Evolutionary conservation across 2,329 filamentous ascomycete species (phyloP).

Genomic region (Microdochium trichocladiopsis): DNA sequence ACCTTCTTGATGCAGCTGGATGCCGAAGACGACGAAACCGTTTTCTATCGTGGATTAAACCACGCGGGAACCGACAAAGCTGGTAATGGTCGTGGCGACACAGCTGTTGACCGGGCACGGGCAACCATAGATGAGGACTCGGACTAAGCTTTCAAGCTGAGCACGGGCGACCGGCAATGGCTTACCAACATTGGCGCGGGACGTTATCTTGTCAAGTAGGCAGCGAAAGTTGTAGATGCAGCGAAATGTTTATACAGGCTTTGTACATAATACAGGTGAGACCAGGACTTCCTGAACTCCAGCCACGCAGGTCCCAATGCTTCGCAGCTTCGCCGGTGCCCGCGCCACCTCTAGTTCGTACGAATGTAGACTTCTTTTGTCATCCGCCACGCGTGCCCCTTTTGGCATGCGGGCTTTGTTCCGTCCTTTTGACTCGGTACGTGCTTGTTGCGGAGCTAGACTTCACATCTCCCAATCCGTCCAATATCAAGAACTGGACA

Average conservation of each 20-base stretch:
- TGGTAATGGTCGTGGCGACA: constrained; percentile 36
- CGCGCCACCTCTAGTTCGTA: too few species aligned
- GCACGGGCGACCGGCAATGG: neutral
- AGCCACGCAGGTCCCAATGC: neutral
- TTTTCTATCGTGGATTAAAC: constrained; percentile 59
- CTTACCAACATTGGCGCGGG: neutral
- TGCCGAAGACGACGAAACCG: constrained; percentile 76
- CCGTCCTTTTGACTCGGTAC: neutral
- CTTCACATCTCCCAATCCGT: too few species aligned
- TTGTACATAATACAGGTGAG: neutral
- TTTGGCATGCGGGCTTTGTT: neutral
- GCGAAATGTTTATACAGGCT: neutral
- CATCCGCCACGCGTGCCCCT: too few species aligned
- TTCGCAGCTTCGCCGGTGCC: neutral
- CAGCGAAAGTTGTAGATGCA: too few species aligned
- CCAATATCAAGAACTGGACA: constrained; percentile 19
- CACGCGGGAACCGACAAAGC: constrained; percentile 41
- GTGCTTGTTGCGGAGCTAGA: neutral
- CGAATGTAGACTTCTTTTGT: too few species aligned
- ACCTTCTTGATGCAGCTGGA: constrained; percentile 96
- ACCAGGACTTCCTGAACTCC: neutral
- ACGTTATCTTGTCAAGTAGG: neutral
- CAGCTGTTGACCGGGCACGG: constrained; percentile 52
- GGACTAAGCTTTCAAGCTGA: constrained; percentile 31
- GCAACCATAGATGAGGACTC: constrained; percentile 55